Evolutionary conservation across 2,329 filamentous ascomycete species (phyloP).

Genomic region (Xenosphaeropsis pyriputrescens): DNA sequence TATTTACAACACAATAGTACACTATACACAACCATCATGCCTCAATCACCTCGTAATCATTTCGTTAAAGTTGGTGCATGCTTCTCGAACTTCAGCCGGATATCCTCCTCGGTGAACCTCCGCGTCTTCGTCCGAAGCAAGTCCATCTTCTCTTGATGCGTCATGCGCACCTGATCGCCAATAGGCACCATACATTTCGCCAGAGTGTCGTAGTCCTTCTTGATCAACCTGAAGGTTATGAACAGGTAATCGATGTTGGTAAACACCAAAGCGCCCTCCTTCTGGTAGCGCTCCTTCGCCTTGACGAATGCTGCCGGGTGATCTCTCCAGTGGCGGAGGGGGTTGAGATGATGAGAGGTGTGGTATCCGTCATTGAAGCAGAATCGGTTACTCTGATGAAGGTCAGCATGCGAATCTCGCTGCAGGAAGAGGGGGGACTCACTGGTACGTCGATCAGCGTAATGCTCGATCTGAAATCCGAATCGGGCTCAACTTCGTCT

Average conservation of each 20-base stretch:
- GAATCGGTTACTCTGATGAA: slow-evolving; percentile 55
- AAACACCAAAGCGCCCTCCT: slow-evolving; percentile 59
- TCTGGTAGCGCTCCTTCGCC: slow-evolving; percentile 50
- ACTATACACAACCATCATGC: no score
- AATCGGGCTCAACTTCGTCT: slow-evolving; percentile 59
- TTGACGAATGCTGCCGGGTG: slow-evolving; percentile 61
- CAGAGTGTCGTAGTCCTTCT: slow-evolving; percentile 57
- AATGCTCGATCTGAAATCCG: slow-evolving; percentile 66
- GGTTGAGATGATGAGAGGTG: slow-evolving; percentile 69
- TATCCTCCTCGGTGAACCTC: slow-evolving; percentile 50
- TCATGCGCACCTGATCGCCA: slow-evolving; percentile 54
- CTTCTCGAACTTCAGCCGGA: slow-evolving; percentile 35
- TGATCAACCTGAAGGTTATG: slow-evolving; percentile 52
- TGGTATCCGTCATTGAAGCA: slow-evolving; percentile 79
- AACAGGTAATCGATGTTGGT: slow-evolving; percentile 72
- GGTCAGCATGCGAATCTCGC: slow-evolving; percentile 6
- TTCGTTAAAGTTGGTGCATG: neutral
- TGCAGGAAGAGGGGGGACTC: slow-evolving; percentile 20
- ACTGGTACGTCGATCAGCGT: slow-evolving; percentile 67
- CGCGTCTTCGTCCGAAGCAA: slow-evolving; percentile 53
- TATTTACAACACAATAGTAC: no score
- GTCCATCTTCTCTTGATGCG: slow-evolving; percentile 42
- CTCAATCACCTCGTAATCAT: no score
- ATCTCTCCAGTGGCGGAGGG: slow-evolving; percentile 66
- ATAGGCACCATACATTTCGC: slow-evolving; percentile 62